Conservation (phyloP, 116 monocot species). For the Trichopus zeylanicus region DNA sequence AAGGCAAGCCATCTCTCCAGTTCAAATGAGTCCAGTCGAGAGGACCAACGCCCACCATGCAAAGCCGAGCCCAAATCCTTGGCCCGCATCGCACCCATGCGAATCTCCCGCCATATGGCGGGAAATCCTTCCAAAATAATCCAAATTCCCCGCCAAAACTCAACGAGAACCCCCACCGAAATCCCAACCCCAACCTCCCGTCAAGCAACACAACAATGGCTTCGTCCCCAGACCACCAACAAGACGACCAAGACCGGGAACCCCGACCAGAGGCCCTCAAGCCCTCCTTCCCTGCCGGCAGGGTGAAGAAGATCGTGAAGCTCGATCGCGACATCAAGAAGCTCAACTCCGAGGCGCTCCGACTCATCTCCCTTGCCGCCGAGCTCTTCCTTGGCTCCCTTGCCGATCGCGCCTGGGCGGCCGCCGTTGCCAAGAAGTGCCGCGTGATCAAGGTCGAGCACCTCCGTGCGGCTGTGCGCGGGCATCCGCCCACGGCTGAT, state of each 20-base stretch:
- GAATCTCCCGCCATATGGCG: no score
- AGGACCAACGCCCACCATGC: no score
- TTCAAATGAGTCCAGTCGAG: no score
- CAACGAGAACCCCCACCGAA: no score
- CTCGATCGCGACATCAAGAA: conserved; percentile 77
- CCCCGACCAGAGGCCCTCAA: neutral
- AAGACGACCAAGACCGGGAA: conserved; percentile 2
- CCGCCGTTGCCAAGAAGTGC: conserved; percentile 34
- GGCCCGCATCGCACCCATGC: no score
- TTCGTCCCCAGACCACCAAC: neutral
- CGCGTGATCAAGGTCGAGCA: conserved; percentile 44
- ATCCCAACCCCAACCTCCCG: no score
- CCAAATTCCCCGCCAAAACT: no score
- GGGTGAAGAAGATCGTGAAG: conserved; percentile 80
- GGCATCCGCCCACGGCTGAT: conserved; percentile 54
- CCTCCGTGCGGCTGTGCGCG: conserved; percentile 40
- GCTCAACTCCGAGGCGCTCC: conserved; percentile 64
- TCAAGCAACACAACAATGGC: no score
- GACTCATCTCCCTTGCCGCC: conserved; percentile 54
- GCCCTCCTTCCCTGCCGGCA: conserved; percentile 54
- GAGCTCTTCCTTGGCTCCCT: conserved; percentile 69
- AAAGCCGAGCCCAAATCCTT: no score
- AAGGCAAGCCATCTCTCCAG: no score
- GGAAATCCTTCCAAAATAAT: no score
- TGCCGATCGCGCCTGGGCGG: conserved; percentile 29